phyloP scores from a whole-genome alignment of 2,329 filamentous ascomycete genomes.

The Aspergillus tamarii region DNA sequence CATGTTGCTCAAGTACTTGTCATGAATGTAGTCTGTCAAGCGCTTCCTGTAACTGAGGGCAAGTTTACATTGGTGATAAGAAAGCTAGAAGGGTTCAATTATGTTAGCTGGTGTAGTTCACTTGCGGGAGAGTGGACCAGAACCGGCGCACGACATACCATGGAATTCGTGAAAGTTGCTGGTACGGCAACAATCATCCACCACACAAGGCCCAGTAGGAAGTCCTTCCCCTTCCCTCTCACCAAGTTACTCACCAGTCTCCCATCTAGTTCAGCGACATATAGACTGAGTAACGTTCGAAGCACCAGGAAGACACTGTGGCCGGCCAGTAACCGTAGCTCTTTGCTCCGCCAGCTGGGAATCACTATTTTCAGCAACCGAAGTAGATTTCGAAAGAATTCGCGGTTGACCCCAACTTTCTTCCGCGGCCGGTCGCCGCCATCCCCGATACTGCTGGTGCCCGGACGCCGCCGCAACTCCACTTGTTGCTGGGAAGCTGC shows the following conservation, averaged over 20 bases:
- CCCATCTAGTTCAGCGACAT: conserved; percentile 95
- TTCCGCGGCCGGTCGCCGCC: conserved; percentile 55
- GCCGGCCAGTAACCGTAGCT: conserved; percentile 81
- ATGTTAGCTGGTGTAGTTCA: neutral
- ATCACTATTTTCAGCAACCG: conserved; percentile 83
- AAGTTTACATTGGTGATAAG: conserved; percentile 94
- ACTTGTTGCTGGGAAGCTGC: conserved; percentile 73
- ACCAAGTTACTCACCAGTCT: conserved; percentile 90
- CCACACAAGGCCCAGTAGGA: conserved; percentile 85
- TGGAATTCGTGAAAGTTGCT: conserved; percentile 97
- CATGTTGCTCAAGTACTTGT: conserved; percentile 94
- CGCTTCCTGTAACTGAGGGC: conserved; percentile 90
- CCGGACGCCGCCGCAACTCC: conserved; percentile 58
- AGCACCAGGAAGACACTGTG: conserved; percentile 93
- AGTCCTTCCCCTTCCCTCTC: conserved; percentile 86
- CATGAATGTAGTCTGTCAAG: conserved; percentile 91
- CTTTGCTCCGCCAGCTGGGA: conserved; percentile 86
- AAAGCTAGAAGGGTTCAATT: conserved; percentile 63
- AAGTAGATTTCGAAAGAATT: conserved; percentile 78
- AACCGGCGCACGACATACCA: conserved; percentile 63
- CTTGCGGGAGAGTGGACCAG: conserved; percentile 4
- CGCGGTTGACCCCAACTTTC: conserved; percentile 89
- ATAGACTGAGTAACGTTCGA: conserved; percentile 87
- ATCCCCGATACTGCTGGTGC: conserved; percentile 44
- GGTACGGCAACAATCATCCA: conserved; percentile 98